Evolutionary conservation across 2,329 filamentous ascomycete species (phyloP).

Genomic region (Venturiaceae sp.): DNA sequence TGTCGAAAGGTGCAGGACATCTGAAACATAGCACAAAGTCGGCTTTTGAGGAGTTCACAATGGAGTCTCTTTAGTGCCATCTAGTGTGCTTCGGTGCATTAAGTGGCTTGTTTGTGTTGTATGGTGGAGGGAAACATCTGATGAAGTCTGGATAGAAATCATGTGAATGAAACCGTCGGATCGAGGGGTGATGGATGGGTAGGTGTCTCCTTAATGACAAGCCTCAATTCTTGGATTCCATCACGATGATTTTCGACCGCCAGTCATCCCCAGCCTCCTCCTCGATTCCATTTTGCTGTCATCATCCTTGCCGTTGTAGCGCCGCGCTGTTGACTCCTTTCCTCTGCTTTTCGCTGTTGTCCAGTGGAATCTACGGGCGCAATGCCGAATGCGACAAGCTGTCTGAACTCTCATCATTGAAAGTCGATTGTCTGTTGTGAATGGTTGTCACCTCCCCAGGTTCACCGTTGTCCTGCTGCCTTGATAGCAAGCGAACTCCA

Average conservation of each 20-base stretch:
- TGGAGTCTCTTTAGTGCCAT: neutral
- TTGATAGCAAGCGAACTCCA: neutral
- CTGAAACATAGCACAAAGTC: neutral
- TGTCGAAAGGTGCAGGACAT: neutral
- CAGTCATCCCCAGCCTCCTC: too few relatives aligned
- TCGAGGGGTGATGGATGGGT: neutral
- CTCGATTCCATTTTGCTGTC: neutral
- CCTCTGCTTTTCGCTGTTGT: neutral
- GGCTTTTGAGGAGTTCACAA: neutral
- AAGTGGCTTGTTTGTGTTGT: neutral
- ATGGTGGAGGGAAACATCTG: neutral
- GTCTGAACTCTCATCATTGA: neutral
- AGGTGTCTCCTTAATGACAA: too few relatives aligned
- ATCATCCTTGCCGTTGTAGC: neutral
- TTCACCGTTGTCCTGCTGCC: neutral
- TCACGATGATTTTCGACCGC: too few relatives aligned
- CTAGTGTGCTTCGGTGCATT: neutral
- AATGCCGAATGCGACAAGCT: neutral
- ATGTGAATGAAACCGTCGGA: too few relatives aligned
- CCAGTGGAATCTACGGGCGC: neutral
- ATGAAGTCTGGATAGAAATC: neutral
- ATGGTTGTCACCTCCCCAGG: neutral
- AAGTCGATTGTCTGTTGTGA: neutral
- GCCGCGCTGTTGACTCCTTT: neutral
- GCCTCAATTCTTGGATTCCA: too few relatives aligned